Conservation (phyloP, 2,329 filamentous ascomycete species). For the Gaeumannomyces tritici region DNA sequence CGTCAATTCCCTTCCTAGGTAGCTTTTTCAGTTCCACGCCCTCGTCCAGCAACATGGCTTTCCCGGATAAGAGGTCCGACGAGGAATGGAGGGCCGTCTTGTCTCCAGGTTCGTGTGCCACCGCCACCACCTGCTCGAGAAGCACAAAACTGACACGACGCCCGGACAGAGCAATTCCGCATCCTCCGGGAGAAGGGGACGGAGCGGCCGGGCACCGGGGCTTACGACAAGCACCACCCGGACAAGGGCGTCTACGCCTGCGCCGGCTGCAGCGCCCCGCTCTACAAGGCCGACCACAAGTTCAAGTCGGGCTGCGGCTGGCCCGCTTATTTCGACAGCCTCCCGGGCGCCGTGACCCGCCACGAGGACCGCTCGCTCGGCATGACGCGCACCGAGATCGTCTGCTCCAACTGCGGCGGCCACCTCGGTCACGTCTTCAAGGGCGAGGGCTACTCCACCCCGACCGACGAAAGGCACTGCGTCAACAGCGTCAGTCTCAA, state of each 20-base stretch:
- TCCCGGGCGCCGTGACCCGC: conserved; percentile 80
- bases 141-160: conserved; percentile 6
- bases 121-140: background rate
- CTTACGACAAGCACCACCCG: conserved; percentile 81
- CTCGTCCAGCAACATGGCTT: conserved; percentile 52
- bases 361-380: conserved; percentile 70
- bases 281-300: conserved; percentile 91
- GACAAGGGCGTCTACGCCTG: conserved; percentile 73
- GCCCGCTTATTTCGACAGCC: conserved; percentile 95
- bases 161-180: conserved; percentile 75
- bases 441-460: conserved; percentile 72
- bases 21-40: conserved; percentile 62
- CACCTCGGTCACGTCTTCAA: conserved; percentile 89
- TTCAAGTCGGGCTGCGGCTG: conserved; percentile 96
- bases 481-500: conserved; percentile 89
- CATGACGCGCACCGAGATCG: conserved; percentile 85
- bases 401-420: conserved; percentile 89
- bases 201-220: conserved; percentile 68
- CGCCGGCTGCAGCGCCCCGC: conserved; percentile 73
- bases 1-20: conserved; percentile 68
- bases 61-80: conserved; percentile 70
- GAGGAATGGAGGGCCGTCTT: conserved; percentile 87
- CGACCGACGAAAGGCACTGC: conserved; percentile 93
- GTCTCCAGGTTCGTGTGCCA: conserved; percentile 36
- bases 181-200: conserved; percentile 89